phyloP scores from a whole-genome alignment of 805 yeast genomes.

The Yamadazyma olivae region DNA sequence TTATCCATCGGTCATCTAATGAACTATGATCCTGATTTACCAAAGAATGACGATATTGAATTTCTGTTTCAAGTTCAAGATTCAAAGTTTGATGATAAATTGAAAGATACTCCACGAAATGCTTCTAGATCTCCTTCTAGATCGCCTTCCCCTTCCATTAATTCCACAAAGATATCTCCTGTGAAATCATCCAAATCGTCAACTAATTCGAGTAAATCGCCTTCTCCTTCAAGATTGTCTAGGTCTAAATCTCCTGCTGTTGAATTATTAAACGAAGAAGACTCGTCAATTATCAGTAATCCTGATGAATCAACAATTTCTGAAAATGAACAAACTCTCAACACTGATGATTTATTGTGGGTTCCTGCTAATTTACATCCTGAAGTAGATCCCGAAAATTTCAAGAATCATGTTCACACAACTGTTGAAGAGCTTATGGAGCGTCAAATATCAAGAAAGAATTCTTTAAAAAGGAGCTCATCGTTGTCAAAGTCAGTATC shows the following conservation, averaged over 20 bases:
- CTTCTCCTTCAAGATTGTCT: background rate
- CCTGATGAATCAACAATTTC: background rate
- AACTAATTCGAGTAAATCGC: conserved; percentile 4
- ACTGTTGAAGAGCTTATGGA: conserved; percentile 53
- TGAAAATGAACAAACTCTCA: no score
- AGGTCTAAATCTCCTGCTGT: conserved; percentile 1
- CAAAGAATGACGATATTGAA: conserved; percentile 29
- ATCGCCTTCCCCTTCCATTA: conserved; percentile 8
- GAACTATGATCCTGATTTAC: conserved; percentile 70
- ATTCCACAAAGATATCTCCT: conserved; percentile 1
- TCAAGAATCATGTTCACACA: conserved; percentile 60
- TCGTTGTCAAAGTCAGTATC: conserved; percentile 18
- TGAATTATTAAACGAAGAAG: background rate
- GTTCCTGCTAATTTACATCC: conserved; percentile 96
- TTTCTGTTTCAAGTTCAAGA: conserved; percentile 19
- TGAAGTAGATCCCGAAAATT: conserved; percentile 89
- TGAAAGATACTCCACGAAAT: background rate
- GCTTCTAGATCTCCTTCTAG: conserved; percentile 6
- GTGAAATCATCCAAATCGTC: conserved; percentile 1
- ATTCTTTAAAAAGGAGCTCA: conserved; percentile 23
- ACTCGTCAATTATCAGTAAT: background rate
- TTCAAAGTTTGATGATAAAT: conserved; percentile 7
- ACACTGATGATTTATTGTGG: conserved; percentile 62
- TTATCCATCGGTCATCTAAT: conserved; percentile 64
- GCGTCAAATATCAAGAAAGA: conserved; percentile 26